Evolutionary conservation across 1,284 basidiomycete species (phyloP).

Genomic region (Agroathelia rolfsii): DNA sequence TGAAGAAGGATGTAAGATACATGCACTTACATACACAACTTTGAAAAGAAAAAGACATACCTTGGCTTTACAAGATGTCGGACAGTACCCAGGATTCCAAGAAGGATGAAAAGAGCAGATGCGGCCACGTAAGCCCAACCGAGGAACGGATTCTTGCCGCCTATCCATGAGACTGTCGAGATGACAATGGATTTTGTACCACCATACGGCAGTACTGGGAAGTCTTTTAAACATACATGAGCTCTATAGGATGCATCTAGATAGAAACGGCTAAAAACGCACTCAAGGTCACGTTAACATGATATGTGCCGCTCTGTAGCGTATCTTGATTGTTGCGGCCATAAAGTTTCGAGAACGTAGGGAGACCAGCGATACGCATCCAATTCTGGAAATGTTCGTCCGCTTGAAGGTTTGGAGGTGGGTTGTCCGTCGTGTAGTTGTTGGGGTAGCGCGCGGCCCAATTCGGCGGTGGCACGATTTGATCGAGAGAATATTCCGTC

Average conservation of each 20-base stretch:
- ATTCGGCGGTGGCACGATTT: constrained; percentile 89
- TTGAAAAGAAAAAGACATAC: constrained; percentile 38
- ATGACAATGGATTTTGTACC: constrained; percentile 97
- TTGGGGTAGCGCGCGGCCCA: constrained; percentile 71
- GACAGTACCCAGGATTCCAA: constrained; percentile 84
- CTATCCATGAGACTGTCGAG: constrained; percentile 96
- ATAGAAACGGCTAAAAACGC: constrained; percentile 20
- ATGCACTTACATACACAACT: constrained; percentile 3
- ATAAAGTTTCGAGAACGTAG: constrained; percentile 94
- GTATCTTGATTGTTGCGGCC: constrained; percentile 78
- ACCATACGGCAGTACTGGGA: constrained; percentile 83
- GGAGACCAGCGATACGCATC: constrained; percentile 97
- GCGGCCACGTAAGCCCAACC: constrained; percentile 95
- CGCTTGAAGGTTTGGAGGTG: constrained; percentile 66
- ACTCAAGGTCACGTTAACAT: constrained; percentile 79
- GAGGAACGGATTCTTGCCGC: constrained; percentile 94
- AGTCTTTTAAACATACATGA: constrained; percentile 50
- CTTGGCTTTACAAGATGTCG: constrained; percentile 90
- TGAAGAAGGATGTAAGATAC: constrained; percentile 17
- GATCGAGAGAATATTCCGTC: constrained; percentile 34
- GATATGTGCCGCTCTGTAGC: constrained; percentile 71
- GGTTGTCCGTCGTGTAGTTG: constrained; percentile 58
- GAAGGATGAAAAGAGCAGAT: constrained; percentile 77
- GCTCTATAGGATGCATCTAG: constrained; percentile 8
- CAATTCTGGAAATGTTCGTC: constrained; percentile 99